Conservation (phyloP, 2,329 filamentous ascomycete genomes). For the Cercospora sp. region DNA sequence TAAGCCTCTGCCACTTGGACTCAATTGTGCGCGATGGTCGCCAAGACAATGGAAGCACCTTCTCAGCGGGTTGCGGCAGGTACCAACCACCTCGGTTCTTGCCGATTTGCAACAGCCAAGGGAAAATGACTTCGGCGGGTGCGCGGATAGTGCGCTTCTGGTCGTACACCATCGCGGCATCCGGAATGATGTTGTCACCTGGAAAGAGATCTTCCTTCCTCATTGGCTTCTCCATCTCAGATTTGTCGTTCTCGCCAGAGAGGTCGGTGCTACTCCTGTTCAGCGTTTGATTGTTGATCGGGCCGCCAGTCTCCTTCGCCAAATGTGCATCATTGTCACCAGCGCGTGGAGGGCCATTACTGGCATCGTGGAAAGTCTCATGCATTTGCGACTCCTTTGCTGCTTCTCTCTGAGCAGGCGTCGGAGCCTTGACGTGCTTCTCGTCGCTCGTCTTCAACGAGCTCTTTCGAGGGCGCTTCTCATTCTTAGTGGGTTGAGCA, state of each 20-base stretch:
- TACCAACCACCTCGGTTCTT: slow-evolving; percentile 31
- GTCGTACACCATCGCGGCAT: slow-evolving; percentile 28
- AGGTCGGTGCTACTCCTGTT: slow-evolving; percentile 9
- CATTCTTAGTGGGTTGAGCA: slow-evolving; percentile 8
- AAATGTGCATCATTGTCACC: neutral
- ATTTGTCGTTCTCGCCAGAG: slow-evolving; percentile 11
- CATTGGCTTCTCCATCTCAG: neutral
- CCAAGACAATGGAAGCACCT: slow-evolving; percentile 21
- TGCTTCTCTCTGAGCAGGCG: slow-evolving; percentile 11
- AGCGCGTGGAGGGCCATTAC: neutral
- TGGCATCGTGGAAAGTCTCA: slow-evolving; percentile 13
- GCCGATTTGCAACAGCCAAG: slow-evolving; percentile 28
- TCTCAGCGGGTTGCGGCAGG: slow-evolving; percentile 19
- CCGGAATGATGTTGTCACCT: slow-evolving; percentile 26
- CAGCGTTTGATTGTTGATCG: neutral
- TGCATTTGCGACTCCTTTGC: slow-evolving; percentile 13
- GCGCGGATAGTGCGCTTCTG: slow-evolving; percentile 23
- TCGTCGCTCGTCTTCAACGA: slow-evolving; percentile 4
- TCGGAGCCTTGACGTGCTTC: neutral
- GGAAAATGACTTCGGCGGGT: slow-evolving; percentile 21
- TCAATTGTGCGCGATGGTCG: slow-evolving; percentile 22
- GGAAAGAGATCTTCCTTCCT: slow-evolving; percentile 12
- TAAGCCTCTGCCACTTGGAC: slow-evolving; percentile 22
- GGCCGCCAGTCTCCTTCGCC: slow-evolving; percentile 3
- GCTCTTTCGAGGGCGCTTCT: neutral